Percentiles rank a stretch among this genome's conserved stretches.
Evolutionary conservation across 371 early-diverging fungal species (phyloP).

Genomic region (Mortierella sp.): DNA sequence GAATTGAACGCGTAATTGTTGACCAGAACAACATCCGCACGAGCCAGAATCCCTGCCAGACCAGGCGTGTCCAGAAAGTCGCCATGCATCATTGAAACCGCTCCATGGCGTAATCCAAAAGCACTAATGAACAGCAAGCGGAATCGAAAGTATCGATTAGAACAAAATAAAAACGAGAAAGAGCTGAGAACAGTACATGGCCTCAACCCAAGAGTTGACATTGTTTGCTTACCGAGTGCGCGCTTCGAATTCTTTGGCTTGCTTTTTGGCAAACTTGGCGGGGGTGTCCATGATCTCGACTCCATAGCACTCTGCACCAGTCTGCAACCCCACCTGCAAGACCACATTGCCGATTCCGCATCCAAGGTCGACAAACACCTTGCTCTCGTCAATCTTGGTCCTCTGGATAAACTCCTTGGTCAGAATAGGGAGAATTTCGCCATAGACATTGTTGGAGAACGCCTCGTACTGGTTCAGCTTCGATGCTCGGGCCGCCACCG

Average conservation of each 20-base stretch:
- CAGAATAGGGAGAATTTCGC: constrained; percentile 91
- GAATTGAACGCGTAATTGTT: constrained; percentile 95
- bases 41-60: constrained; percentile 75
- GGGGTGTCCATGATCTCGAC: constrained; percentile 95
- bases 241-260: constrained; percentile 85
- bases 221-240: constrained; percentile 76
- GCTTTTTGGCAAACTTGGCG: constrained; percentile 81
- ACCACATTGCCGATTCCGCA: constrained; percentile 97
- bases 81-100: constrained; percentile 78
- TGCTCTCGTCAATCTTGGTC: constrained; percentile 73
- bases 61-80: constrained; percentile 81
- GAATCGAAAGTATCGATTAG: background rate
- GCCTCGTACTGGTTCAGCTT: constrained; percentile 88
- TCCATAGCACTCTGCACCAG: constrained; percentile 87
- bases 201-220: background rate
- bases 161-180: background rate
- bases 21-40: constrained; percentile 92
- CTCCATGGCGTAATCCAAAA: constrained; percentile 76
- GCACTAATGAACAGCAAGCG: constrained; percentile 52
- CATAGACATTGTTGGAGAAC: constrained; percentile 96
- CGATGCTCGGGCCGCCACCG: constrained; percentile 88
- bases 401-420: constrained; percentile 86
- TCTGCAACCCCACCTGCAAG: constrained; percentile 92
- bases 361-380: constrained; percentile 94
- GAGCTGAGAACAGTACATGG: background rate